phyloP scores from a whole-genome alignment of 139 green algal species.

The Asterochloris erici region DNA sequence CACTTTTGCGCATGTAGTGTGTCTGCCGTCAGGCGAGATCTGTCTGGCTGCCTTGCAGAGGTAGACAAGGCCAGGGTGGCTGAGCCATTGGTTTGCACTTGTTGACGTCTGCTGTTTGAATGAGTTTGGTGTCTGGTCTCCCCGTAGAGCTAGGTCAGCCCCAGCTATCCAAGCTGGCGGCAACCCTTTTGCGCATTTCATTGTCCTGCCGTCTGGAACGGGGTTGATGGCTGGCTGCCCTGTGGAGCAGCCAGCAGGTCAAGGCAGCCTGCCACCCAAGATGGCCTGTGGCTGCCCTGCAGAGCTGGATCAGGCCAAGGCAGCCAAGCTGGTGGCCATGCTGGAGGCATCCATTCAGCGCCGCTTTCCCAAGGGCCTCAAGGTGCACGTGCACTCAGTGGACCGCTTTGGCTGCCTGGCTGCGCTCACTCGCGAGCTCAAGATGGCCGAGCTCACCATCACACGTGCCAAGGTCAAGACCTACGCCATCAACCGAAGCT shows the following conservation, averaged over 20 bases:
- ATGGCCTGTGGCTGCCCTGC: slow-evolving; percentile 11
- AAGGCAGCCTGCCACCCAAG: no score
- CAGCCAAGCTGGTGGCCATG: slow-evolving; percentile 64
- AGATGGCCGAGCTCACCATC: slow-evolving; percentile 34
- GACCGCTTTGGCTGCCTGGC: slow-evolving; percentile 50
- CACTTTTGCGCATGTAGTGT: no score
- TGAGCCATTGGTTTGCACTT: no score
- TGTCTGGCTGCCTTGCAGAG: no score
- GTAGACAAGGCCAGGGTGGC: no score
- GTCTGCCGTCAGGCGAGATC: no score
- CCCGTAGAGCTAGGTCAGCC: not conserved
- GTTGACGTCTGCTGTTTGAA: no score
- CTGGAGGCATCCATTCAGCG: slow-evolving; percentile 73
- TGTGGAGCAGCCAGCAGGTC: no score
- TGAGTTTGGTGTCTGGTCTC: no score
- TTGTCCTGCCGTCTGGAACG: no score
- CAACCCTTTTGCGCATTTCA: not conserved
- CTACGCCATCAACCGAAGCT: slow-evolving; percentile 34
- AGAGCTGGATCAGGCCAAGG: slow-evolving; percentile 48
- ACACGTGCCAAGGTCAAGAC: slow-evolving; percentile 59
- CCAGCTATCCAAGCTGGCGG: slow-evolving; percentile 7
- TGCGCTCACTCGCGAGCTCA: slow-evolving; percentile 35
- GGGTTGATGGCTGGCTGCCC: no score
- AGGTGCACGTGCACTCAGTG: slow-evolving; percentile 62
- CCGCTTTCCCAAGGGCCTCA: slow-evolving; percentile 71